Evolutionary conservation across 768 basidiomycete species (phyloP).

Genomic region (Pleurotus ostreatus): DNA sequence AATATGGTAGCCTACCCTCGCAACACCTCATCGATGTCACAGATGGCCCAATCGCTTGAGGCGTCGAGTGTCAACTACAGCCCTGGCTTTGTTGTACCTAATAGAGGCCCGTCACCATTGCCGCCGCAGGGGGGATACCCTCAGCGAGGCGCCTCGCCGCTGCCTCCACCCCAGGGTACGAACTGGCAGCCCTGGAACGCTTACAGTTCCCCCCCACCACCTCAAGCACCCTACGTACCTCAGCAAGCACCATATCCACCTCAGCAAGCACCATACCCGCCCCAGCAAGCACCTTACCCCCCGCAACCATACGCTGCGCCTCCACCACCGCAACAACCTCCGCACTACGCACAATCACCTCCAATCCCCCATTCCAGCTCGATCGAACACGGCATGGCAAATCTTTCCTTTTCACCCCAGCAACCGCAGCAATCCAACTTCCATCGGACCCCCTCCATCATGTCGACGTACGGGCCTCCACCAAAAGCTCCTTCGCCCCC

Average conservation of each 20-base stretch:
- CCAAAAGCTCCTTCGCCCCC: slow-evolving; percentile 40
- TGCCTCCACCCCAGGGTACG: slow-evolving; percentile 18
- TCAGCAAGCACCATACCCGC: slow-evolving; percentile 16
- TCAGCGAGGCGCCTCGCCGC: slow-evolving; percentile 19
- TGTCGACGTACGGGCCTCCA: slow-evolving; percentile 41
- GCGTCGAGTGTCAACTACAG: slow-evolving; percentile 47
- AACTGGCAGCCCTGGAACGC: slow-evolving; percentile 21
- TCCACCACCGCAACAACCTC: neutral
- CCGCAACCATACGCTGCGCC: too few relatives aligned
- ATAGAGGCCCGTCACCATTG: slow-evolving; percentile 9
- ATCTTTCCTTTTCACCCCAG: slow-evolving; percentile 11
- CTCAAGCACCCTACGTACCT: slow-evolving; percentile 11
- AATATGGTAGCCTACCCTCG: slow-evolving; percentile 7
- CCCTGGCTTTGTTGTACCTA: slow-evolving; percentile 23
- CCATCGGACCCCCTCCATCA: slow-evolving; percentile 18
- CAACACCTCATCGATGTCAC: neutral
- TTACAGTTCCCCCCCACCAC: slow-evolving; percentile 8
- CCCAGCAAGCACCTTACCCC: neutral
- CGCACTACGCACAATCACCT: slow-evolving; percentile 12
- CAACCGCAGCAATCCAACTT: slow-evolving; percentile 17
- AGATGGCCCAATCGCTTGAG: slow-evolving; percentile 55
- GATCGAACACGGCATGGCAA: slow-evolving; percentile 13
- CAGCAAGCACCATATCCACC: slow-evolving; percentile 17
- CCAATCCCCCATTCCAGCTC: slow-evolving; percentile 13
- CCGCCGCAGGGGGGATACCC: slow-evolving; percentile 10